Percentiles rank a stretch among this genome's conserved stretches.
phyloP scores from a whole-genome alignment of 208 protist species.

The Leptomonas pyrrhocoris region DNA sequence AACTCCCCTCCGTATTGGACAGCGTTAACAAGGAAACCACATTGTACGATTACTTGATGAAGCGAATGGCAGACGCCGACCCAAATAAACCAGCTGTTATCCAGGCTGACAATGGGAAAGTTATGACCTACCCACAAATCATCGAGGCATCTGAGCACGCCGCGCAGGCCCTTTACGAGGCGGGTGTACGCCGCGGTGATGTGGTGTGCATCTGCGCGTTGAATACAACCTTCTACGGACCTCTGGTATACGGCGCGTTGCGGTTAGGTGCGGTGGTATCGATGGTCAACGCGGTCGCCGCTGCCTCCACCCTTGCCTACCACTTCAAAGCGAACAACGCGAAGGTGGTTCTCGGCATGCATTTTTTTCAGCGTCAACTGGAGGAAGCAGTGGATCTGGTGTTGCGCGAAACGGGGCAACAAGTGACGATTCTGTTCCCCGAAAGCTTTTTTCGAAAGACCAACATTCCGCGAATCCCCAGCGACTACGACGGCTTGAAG shows the following conservation, averaged over 20 bases:
- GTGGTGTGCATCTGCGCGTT: conserved; percentile 36
- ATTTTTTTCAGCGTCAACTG: conserved; percentile 36
- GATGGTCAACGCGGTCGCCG: conserved; percentile 37
- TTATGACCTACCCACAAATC: conserved; percentile 37
- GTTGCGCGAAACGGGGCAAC: conserved; percentile 31
- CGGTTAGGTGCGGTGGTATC: conserved; percentile 36
- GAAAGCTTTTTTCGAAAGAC: conserved; percentile 33
- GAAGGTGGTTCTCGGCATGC: conserved; percentile 43
- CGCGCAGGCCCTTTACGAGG: conserved; percentile 40
- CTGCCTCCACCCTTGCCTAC: conserved; percentile 37
- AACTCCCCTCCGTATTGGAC: conserved; percentile 26
- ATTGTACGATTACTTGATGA: conserved; percentile 40
- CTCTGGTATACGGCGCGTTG: conserved; percentile 45
- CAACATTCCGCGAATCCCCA: conserved; percentile 30
- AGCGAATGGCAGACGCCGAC: conserved; percentile 24
- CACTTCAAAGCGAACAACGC: conserved; percentile 36
- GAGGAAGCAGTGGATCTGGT: conserved; percentile 38
- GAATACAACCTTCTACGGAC: conserved; percentile 39
- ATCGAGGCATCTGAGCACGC: conserved; percentile 26
- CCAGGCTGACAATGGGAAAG: conserved; percentile 40
- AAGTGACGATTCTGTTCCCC: conserved; percentile 35
- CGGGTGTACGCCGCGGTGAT: conserved; percentile 46
- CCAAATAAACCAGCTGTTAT: conserved; percentile 27
- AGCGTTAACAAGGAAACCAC: conserved; percentile 24
- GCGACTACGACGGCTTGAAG: conserved; percentile 32